Evolutionary conservation across 495 filamentous ascomycete species (phyloP), one percentile per base, ranked within the genome.

Genomic region (Lindgomyces ingoldianus): DNA sequence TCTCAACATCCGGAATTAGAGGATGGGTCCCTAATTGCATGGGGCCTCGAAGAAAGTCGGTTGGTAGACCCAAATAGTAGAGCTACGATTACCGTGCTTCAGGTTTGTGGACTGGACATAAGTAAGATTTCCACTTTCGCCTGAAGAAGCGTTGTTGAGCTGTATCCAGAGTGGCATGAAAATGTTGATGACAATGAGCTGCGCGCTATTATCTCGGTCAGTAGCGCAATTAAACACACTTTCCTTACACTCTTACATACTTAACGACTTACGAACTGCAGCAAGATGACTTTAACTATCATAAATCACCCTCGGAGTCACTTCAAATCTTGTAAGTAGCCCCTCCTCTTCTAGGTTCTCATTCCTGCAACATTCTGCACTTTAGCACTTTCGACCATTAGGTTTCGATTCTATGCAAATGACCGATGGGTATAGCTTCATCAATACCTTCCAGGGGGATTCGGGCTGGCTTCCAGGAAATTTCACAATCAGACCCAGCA

Each of bases 391-490:
- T 22, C 19, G 18, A n/a, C 4, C 6, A n/a, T 47, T 4, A 22
- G 16, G 36, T 16, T 8, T 41, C 8, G 36, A 8, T 41, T 16
- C 36, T 47, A 4, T 19, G 44, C 6, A 9, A 6, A 9, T 6
- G 18, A 16, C 22, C n/a, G 26, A 16, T 4, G 26, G 11, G 3
- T 27, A 8, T 54, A 62, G 50, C 22, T 64, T 58, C 47, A 44
- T 59, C 3, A 45, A 45, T 21, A 62, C 59, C 19, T 9, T 18
- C 14, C 14, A 27, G 8, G 3, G 29, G n/a, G 24, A 22, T 3
- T 2, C 24, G 3, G 27, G 46, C 26, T 60, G 49, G 56, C 29
- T 66, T 46, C 63, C 50, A 26, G 47, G 56, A 26, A 60, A 60
- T 22, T 55, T 60, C 49, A 59, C 16, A 36, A 14, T 66, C 25